Conservation (phyloP, 176 grass and related monocot genomes). For the Elymus sibiricus region DNA sequence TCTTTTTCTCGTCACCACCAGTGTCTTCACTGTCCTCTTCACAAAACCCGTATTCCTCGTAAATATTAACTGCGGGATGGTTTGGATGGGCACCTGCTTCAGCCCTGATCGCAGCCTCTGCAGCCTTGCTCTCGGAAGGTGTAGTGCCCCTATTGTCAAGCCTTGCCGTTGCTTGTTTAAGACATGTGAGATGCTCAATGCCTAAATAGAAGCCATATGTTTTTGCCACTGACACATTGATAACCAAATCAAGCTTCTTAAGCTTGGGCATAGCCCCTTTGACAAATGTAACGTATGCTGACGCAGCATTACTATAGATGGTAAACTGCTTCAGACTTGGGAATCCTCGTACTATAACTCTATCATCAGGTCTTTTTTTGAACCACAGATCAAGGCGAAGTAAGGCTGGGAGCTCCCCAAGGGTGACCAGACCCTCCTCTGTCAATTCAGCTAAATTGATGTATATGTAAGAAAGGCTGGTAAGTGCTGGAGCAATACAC, state of each 20-base stretch:
- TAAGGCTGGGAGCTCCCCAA: not conserved
- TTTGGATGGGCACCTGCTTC: not conserved
- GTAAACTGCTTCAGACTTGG: not conserved
- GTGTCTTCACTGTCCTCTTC: not conserved
- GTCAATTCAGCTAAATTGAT: not conserved
- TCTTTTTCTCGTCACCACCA: not conserved
- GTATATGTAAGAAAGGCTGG: not conserved
- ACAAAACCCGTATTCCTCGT: too few relatives aligned
- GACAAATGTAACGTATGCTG: not conserved
- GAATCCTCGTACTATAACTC: not conserved
- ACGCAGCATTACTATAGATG: not conserved
- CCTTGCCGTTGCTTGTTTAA: not conserved
- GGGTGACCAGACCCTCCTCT: not conserved
- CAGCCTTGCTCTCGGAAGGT: too few relatives aligned
- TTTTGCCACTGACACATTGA: not conserved
- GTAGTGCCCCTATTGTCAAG: not conserved
- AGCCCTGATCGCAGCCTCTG: not conserved
- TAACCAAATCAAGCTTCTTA: not conserved
- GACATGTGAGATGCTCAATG: not conserved
- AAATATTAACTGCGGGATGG: not conserved
- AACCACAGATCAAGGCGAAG: not conserved
- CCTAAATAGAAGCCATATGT: not conserved
- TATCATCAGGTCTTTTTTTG: too few relatives aligned
- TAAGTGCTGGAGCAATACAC: not conserved
- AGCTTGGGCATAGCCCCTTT: not conserved